Evolutionary conservation across 2,329 filamentous ascomycete genomes (phyloP).

Genomic region (Graphilbum ipis-grandicollis): DNA sequence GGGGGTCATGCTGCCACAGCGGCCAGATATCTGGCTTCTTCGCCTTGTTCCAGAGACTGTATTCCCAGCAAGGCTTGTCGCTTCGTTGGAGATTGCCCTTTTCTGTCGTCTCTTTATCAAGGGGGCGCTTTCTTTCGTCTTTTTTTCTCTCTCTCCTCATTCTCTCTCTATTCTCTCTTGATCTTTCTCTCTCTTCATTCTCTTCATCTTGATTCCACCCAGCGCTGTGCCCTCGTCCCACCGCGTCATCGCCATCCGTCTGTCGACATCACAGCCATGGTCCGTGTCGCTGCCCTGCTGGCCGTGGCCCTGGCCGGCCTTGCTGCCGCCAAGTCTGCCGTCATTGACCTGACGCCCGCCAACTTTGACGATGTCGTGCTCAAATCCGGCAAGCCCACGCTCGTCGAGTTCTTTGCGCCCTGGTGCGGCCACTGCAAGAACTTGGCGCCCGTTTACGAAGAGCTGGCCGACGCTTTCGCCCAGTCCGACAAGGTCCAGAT

Average conservation of each 20-base stretch:
- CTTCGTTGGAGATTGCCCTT: too few relatives aligned
- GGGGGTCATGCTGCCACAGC: too few relatives aligned
- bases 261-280: conserved; percentile 24
- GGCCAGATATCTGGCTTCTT: too few relatives aligned
- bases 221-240: too few relatives aligned
- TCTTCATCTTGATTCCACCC: too few relatives aligned
- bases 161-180: neutral
- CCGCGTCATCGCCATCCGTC: too few relatives aligned
- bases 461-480: conserved; percentile 61
- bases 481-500: conserved; percentile 62
- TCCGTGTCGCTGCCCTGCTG: conserved; percentile 42
- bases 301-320: conserved; percentile 33
- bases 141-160: neutral
- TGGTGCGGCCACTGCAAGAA: conserved; percentile 99
- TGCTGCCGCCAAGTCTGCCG: conserved; percentile 57
- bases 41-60: conserved; percentile 5
- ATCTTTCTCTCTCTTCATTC: too few relatives aligned
- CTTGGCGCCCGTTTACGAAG: conserved; percentile 86
- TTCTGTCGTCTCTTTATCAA: too few relatives aligned
- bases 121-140: neutral
- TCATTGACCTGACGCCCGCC: conserved; percentile 71
- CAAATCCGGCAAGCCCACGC: conserved; percentile 81
- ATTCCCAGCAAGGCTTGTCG: neutral
- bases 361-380: conserved; percentile 90
- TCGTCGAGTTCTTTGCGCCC: conserved; percentile 95